Percentiles rank a stretch among this genome's conserved stretches.
phyloP scores from a whole-genome alignment of 441 rosid genomes.

The Brassica balearica region DNA sequence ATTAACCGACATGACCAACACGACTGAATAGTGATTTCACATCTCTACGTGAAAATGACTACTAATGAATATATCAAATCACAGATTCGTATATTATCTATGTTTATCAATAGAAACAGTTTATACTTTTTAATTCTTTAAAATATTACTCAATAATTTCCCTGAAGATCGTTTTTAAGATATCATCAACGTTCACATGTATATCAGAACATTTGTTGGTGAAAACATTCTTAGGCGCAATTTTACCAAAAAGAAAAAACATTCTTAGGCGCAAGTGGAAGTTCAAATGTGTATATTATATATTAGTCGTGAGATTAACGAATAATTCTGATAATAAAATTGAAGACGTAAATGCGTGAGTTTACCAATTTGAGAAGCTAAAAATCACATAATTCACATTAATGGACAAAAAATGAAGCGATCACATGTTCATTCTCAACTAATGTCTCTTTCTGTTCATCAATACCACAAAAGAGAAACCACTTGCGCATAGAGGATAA shows the following conservation, averaged over 20 bases:
- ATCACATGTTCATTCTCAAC: conserved; percentile 29
- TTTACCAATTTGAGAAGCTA: conserved; percentile 1
- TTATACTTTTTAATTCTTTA: not conserved
- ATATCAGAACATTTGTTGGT: not conserved
- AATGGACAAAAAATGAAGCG: conserved; percentile 5
- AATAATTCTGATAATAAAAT: not conserved
- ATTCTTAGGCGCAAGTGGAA: not conserved
- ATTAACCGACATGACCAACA: conserved; percentile 21
- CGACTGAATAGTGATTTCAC: conserved; percentile 17
- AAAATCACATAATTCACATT: not conserved
- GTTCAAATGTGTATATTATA: not conserved
- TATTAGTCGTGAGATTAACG: not conserved
- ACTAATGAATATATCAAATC: conserved; percentile 11
- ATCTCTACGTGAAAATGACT: conserved; percentile 34
- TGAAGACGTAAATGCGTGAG: not conserved
- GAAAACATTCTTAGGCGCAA: not conserved
- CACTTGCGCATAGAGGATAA: conserved; percentile 23
- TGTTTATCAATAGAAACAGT: not conserved
- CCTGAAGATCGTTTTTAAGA: not conserved
- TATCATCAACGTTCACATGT: not conserved
- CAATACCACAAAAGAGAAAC: conserved; percentile 39
- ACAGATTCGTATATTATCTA: conserved; percentile 16
- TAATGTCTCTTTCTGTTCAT: conserved; percentile 40
- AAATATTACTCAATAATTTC: not conserved
- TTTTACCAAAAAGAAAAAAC: not conserved